Conservation (phyloP, 768 basidiomycete genomes). For the Lyophyllum decastes region DNA sequence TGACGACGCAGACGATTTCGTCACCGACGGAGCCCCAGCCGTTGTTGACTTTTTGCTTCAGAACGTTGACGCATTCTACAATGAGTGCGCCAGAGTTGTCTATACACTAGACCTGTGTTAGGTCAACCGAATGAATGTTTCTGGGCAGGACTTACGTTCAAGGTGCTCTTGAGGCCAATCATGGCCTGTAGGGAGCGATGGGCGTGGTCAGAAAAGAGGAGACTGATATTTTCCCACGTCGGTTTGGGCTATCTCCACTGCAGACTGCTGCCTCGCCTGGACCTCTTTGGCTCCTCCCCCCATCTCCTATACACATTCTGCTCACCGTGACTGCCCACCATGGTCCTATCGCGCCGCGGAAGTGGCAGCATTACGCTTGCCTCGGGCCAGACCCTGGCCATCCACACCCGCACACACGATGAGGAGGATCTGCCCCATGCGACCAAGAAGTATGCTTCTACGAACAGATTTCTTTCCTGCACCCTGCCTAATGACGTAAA, state of each 20-base stretch:
- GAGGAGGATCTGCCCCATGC: constrained; percentile 90
- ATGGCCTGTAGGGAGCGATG: constrained; percentile 39
- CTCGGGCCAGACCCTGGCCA: constrained; percentile 76
- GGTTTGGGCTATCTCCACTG: constrained; percentile 3
- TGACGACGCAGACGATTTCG: constrained; percentile 94
- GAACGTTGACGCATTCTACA: constrained; percentile 94
- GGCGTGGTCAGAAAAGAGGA: constrained; percentile 11
- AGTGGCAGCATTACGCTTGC: constrained; percentile 75
- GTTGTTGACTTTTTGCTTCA: constrained; percentile 95
- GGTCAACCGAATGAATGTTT: background rate
- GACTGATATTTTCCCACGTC: constrained; percentile 20
- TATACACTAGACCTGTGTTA: constrained; percentile 63
- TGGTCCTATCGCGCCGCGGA: constrained; percentile 76
- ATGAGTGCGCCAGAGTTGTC: constrained; percentile 96
- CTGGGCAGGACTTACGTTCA: constrained; percentile 76
- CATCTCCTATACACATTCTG: constrained; percentile 2
- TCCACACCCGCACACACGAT: constrained; percentile 87
- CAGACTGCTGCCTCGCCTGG: background rate
- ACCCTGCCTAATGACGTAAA: constrained; percentile 10
- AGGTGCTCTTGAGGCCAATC: constrained; percentile 93
- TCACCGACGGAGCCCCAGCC: constrained; percentile 94
- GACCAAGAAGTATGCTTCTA: constrained; percentile 75
- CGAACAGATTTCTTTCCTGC: background rate
- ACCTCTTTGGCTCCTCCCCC: constrained; percentile 6
- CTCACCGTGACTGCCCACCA: constrained; percentile 24